Conservation (phyloP, 2,329 filamentous ascomycete species). For the Epichloe elymi region DNA sequence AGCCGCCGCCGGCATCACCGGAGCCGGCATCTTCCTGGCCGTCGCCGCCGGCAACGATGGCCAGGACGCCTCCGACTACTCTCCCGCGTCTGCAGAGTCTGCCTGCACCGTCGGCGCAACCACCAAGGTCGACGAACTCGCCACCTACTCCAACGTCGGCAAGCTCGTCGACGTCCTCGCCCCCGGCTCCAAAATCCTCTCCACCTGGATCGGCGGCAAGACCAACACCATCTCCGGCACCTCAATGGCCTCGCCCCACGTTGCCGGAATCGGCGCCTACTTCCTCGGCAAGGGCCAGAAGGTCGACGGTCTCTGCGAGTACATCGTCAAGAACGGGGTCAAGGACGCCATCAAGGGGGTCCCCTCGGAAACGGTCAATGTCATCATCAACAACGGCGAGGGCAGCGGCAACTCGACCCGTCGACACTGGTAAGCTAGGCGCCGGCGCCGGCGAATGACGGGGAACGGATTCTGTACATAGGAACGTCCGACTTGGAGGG, state of each 20-base stretch:
- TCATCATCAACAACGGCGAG: constrained; percentile 41
- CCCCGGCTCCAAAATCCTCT: constrained; percentile 31
- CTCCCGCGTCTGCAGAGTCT: constrained; percentile 28
- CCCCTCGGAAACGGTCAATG: constrained; percentile 33
- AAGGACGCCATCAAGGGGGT: constrained; percentile 27
- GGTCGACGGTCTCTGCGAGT: constrained; percentile 32
- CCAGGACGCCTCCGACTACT: constrained; percentile 28
- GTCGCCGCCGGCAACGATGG: constrained; percentile 42
- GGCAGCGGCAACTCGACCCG: neutral
- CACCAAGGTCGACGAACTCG: constrained; percentile 20
- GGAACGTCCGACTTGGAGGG: too few relatives aligned
- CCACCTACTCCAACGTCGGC: constrained; percentile 39
- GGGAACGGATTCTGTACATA: neutral
- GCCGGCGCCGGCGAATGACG: too few relatives aligned
- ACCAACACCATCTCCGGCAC: constrained; percentile 28
- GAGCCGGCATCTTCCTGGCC: constrained; percentile 34
- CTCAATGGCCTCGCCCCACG: constrained; percentile 27
- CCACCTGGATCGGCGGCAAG: constrained; percentile 29
- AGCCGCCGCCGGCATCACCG: constrained; percentile 30
- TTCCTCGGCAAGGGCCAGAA: constrained; percentile 28
- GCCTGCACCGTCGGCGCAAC: constrained; percentile 39
- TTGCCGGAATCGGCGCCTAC: constrained; percentile 29
- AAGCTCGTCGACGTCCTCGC: constrained; percentile 33
- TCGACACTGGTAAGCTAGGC: neutral
- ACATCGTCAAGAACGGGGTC: constrained; percentile 30